A percentile compares a stretch with the other conserved stretches of the same genome.
phyloP scores from a whole-genome alignment of 1,284 basidiomycete genomes.

The Peniophora sp. region DNA sequence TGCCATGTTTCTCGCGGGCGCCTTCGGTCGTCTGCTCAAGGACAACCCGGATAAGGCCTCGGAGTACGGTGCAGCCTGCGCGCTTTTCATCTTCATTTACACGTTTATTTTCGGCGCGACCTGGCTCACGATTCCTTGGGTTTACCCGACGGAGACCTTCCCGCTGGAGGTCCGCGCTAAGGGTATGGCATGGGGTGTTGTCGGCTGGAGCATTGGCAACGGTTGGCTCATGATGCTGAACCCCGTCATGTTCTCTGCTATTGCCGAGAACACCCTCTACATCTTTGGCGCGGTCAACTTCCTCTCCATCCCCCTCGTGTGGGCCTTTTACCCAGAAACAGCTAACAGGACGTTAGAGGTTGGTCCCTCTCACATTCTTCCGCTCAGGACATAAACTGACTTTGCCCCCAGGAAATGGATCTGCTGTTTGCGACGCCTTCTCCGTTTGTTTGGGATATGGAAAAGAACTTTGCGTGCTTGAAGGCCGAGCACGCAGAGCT shows the following conservation, averaged over 20 bases:
- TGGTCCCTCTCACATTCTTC: too few relatives aligned
- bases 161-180: slow-evolving; percentile 55
- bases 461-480: slow-evolving; percentile 23
- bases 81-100: slow-evolving; percentile 41
- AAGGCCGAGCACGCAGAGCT: slow-evolving; percentile 18
- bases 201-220: slow-evolving; percentile 37
- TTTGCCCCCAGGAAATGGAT: slow-evolving; percentile 46
- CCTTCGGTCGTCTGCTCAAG: slow-evolving; percentile 33
- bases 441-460: slow-evolving; percentile 39
- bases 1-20: slow-evolving; percentile 36
- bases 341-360: slow-evolving; percentile 45
- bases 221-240: slow-evolving; percentile 27
- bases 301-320: slow-evolving; percentile 38
- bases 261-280: slow-evolving; percentile 32
- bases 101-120: slow-evolving; percentile 41
- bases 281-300: slow-evolving; percentile 41
- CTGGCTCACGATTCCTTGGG: slow-evolving; percentile 52
- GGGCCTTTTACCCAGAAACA: slow-evolving; percentile 45
- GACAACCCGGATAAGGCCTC: slow-evolving; percentile 33
- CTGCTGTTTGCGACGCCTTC: slow-evolving; percentile 37
- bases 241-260: slow-evolving; percentile 27
- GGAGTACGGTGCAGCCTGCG: slow-evolving; percentile 37
- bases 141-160: slow-evolving; percentile 44
- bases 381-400: too few relatives aligned
- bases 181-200: slow-evolving; percentile 46